Conservation (phyloP, 768 basidiomycete species). For the Guyanaporus albipodus region DNA sequence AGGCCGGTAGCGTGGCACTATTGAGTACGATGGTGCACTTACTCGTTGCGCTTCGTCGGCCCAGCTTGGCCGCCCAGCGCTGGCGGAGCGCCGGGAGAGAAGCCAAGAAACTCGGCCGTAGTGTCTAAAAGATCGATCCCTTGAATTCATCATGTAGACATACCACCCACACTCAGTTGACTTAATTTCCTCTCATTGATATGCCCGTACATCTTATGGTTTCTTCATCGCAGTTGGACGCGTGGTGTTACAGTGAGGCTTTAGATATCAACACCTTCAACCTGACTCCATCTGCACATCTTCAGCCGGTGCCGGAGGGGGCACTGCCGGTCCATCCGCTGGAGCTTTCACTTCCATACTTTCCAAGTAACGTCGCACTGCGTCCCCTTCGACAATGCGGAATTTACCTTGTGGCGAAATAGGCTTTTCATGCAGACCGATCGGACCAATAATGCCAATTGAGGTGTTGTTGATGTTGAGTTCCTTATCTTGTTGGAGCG, state of each 20-base stretch:
- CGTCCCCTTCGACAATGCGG: constrained; percentile 84
- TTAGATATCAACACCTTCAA: constrained; percentile 34
- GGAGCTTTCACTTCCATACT: constrained; percentile 73
- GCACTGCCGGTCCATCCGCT: constrained; percentile 37
- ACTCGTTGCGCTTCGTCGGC: constrained; percentile 65
- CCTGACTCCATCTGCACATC: constrained; percentile 90
- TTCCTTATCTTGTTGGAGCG: constrained; percentile 97
- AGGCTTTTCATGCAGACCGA: constrained; percentile 53
- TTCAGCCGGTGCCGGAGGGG: constrained; percentile 42
- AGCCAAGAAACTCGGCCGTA: constrained; percentile 12
- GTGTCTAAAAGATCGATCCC: not conserved
- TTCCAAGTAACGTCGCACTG: constrained; percentile 68
- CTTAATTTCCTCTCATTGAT: constrained; percentile 1
- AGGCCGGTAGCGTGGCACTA: constrained; percentile 89
- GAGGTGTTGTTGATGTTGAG: constrained; percentile 92
- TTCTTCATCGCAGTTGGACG: constrained; percentile 3
- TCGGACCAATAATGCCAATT: constrained; percentile 85
- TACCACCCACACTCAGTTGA: constrained; percentile 27
- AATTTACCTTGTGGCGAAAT: constrained; percentile 58
- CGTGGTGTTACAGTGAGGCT: constrained; percentile 5
- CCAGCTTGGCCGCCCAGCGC: constrained; percentile 57
- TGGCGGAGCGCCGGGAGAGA: constrained; percentile 45
- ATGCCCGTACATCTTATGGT: not conserved
- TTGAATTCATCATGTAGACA: constrained; percentile 13
- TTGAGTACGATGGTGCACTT: constrained; percentile 81